Percentiles rank a stretch among this genome's conserved stretches.
Evolutionary conservation across 176 grass and related monocot genomes (phyloP).

Genomic region (Olyra latifolia): DNA sequence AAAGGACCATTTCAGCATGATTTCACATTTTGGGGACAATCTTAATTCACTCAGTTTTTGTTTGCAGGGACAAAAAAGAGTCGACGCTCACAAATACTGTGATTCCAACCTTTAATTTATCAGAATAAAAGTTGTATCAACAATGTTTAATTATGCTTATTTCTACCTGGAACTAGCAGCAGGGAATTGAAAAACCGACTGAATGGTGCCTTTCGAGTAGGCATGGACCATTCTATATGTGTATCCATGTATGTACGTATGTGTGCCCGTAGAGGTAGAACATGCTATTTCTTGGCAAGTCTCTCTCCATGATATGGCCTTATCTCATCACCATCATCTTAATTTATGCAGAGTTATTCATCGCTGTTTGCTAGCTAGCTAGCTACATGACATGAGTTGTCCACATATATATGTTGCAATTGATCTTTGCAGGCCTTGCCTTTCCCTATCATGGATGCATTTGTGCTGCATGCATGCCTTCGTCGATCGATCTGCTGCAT

Average conservation of each 20-base stretch:
- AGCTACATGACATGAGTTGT: slow-evolving; percentile 11
- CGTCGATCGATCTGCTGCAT: not conserved
- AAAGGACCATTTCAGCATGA: too few relatives aligned
- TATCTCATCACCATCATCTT: slow-evolving; percentile 57
- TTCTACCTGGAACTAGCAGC: not conserved
- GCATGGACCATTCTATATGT: slow-evolving; percentile 32
- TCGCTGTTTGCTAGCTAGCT: not conserved
- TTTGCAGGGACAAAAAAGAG: too few relatives aligned
- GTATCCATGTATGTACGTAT: not conserved
- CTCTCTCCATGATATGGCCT: slow-evolving; percentile 49
- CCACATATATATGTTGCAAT: not conserved
- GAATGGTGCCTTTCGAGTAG: slow-evolving; percentile 30
- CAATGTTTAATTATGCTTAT: not conserved
- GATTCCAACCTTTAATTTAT: too few relatives aligned
- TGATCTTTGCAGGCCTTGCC: slow-evolving; percentile 21
- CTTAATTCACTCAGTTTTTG: too few relatives aligned
- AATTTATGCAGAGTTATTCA: slow-evolving; percentile 34
- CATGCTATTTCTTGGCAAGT: slow-evolving; percentile 67
- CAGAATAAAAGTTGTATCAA: not conserved
- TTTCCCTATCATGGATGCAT: not conserved
- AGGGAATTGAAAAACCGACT: not conserved
- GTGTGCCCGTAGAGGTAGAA: not conserved
- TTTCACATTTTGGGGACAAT: too few relatives aligned
- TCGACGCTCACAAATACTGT: too few relatives aligned
- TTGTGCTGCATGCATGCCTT: not conserved